Base-by-base conservation (phyloP, 768 basidiomycete genomes). In the Tephrocybe sp. region DNA sequence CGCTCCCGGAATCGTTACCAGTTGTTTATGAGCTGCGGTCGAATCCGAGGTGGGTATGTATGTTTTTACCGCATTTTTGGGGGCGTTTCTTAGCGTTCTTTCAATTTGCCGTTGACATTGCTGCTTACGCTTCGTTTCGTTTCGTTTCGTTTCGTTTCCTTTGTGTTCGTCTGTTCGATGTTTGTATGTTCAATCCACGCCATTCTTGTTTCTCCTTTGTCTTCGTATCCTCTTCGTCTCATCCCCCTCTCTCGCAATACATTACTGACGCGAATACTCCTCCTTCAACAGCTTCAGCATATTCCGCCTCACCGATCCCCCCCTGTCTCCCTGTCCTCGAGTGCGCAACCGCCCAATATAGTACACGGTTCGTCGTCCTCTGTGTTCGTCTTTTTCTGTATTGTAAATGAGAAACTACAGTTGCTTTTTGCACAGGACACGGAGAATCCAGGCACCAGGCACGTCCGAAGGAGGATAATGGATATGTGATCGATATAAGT, bases 1-100 rank as follows among this genome's bases (percentile, higher is more conserved):
- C 92, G 86, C 77, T 97, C 4, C 89, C 88, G 0, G 93, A 97
- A 62, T 92, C 90, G 0, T 90, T 96, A 62, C 93, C 93, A 0
- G 89, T 96, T 31, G 93, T 97, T 13, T 94, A 91, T 60, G 90
- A 92, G 3, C 93, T 93, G 0, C 81, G 79, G 39, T 85, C 82
- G 1, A 82, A 75, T 16, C 92, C 92, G 0, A 84, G 80, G 87
- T 90, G 67, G 22, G 84, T 60, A n/a, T n/a, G n/a, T n/a, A n/a
- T n/a, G n/a, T n/a, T n/a, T n/a, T n/a, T n/a, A n/a, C n/a, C n/a
- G n/a, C n/a, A n/a, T n/a, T n/a, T n/a, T n/a, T n/a, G n/a, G n/a
- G n/a, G n/a, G n/a, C n/a, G n/a, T n/a, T n/a, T n/a, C n/a, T n/a
- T n/a, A n/a, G n/a, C n/a, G n/a, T n/a, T n/a, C n/a, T n/a, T n/a